Evolutionary conservation across 1,139 yeast genomes (phyloP).

Genomic region (Magnusiomyces suaveolens): DNA sequence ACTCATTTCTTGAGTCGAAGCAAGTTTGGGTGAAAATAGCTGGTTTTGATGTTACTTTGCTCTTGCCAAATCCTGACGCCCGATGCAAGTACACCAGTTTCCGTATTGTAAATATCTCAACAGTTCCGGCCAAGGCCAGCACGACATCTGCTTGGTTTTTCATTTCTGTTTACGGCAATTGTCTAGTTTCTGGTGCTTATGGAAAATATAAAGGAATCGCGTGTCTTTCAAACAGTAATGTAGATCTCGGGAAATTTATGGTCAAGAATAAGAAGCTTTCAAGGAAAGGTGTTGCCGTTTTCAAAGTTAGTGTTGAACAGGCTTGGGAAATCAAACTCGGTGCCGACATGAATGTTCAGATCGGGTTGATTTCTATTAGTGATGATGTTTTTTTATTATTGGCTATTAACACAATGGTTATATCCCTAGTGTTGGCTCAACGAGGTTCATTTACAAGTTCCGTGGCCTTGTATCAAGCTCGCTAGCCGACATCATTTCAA

Average conservation of each 20-base stretch:
- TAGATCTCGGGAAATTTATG: constrained; percentile 67
- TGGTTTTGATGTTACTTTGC: constrained; percentile 85
- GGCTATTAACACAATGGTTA: constrained; percentile 99
- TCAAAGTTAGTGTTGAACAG: constrained; percentile 79
- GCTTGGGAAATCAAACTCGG: constrained; percentile 85
- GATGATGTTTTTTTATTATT: constrained; percentile 99
- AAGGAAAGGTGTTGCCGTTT: constrained; percentile 71
- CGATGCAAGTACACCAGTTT: constrained; percentile 97
- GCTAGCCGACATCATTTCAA: constrained; percentile 82
- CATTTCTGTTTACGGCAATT: constrained; percentile 97
- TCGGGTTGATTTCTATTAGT: constrained; percentile 88
- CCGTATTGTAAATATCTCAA: constrained; percentile 69
- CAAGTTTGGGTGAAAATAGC: constrained; percentile 85
- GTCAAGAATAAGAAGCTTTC: constrained; percentile 64
- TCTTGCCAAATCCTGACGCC: constrained; percentile 97
- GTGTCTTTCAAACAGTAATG: constrained; percentile 75
- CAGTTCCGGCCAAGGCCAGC: constrained; percentile 57
- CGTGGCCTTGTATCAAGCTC: constrained; percentile 90
- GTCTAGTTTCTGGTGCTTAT: constrained; percentile 97
- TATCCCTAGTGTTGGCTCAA: constrained; percentile 98
- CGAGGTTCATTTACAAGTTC: constrained; percentile 87
- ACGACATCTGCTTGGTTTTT: constrained; percentile 88
- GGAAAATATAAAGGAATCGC: constrained; percentile 90
- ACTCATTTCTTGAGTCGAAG: constrained; percentile 64
- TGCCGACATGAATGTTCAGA: constrained; percentile 98